Evolutionary conservation across 768 basidiomycete genomes (phyloP), one percentile per base, ranked within the genome.

Genomic region (Boletus sp.): DNA sequence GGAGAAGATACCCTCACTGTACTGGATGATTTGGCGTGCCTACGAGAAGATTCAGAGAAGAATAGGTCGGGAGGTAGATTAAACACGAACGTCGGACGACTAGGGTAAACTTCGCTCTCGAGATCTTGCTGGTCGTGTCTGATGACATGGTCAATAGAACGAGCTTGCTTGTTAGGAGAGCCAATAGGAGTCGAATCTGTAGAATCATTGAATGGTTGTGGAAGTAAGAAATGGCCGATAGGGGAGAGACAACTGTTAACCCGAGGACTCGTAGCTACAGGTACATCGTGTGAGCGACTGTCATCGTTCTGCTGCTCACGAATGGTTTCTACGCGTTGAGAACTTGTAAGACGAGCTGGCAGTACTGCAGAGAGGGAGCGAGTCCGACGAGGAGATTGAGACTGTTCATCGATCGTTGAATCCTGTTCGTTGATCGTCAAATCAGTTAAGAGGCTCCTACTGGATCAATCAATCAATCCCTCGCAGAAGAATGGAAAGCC

Each of bases 191-290:
- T 20, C 14, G 28, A 36, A 48, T 46, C 15, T 18, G 41, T 17
- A 20, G 48, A 53, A 36, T 45, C 18, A 15, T 44, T 10, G 18
- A 58, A 60, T 20, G 64, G 55, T 20, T 59, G 54, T 1, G 56
- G 52, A 35, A 69, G 32, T 12, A 52, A 40, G 32, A 63, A 17
- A 42, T 68, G 52, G 4, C 12, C 4, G 17, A 64, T 62, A 41
- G 67, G 65, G 10, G 67, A 64, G 24, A 69, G 65, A 47, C 45
- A 51, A 9, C 29, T 18, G 15, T 28, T 32, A 17, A 8, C 1
- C 18, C 29, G 56, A 44, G 59, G 53, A 37, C 50, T 64, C 12
- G 40, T 37, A 35, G 50, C 9, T 2, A 11, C 9, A 7, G 33
- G 30, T 24, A n/a, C 11, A 33, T 52, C 39, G n/a, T 24, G 55